Base-by-base conservation (phyloP, 768 basidiomycete species). In the Phylloporus sp. region DNA sequence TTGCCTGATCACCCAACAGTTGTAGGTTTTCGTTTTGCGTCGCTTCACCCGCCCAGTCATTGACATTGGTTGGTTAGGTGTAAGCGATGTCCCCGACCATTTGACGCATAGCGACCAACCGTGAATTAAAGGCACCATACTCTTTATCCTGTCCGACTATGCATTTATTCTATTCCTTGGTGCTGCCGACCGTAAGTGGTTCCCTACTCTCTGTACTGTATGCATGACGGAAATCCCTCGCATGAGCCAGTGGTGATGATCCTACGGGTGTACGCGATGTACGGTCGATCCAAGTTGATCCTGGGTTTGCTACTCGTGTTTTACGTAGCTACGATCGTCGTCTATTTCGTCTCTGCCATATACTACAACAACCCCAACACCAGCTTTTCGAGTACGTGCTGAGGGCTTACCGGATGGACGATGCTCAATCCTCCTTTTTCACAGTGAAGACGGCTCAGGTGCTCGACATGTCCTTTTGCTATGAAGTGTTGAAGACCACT, bases 231-330 rank as follows among this genome's bases (percentile, higher is more conserved):
- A 13, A 18, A 11, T 9, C 10, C 3, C 26, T 6, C 17, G 10
- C 6, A 15, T 14, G 5, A 3, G 41, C 15, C 31, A 61, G 60
- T 60, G 8, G 35, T 55, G 26, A 61, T 61, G 60, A 54, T 61
- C 41, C 24, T 61, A 7, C 54, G 60, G 0, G 48, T 62, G 11
- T 63, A 61, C 24, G 57, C 60, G n/a, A 47, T 62, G 44, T 62
- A 61, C 31, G 17, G 32, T 17, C 41, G 31, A 29, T 56, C 56
- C 15, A 56, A 15, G 44, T 22, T 37, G 11, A 22, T 60, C 24
- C 36, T 60, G 8, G 36, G 42, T 8, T n/a, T 49, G 18, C 51
- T 60, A 9, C 49, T 62, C 5, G 38, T 39, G 15, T 8, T 53
- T 22, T 60, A 58, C 11, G 37, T 11, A 8, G n/a, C 32, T 6